Evolutionary conservation across 306 rosid genomes (phyloP).

Genomic region (Argentina anserina): DNA sequence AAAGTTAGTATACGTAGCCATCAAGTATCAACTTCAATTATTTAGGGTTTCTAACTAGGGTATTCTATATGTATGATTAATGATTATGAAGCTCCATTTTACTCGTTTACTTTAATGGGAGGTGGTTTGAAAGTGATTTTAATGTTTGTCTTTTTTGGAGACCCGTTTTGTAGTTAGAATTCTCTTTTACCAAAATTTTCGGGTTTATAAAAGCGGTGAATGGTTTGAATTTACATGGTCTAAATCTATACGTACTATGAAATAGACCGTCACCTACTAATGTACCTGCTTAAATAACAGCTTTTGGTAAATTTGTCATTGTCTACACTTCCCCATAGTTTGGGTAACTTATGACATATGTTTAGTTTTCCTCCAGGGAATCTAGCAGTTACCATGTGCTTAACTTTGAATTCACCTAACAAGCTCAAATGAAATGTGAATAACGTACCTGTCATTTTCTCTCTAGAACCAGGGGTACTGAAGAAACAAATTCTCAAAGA

Average conservation of each 20-base stretch:
- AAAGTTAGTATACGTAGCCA: not conserved
- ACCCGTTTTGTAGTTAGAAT: not conserved
- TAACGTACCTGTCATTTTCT: not conserved
- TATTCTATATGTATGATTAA: slow-evolving; percentile 15
- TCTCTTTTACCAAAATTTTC: not conserved
- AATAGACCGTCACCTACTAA: not conserved
- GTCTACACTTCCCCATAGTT: not conserved
- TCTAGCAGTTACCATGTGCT: not conserved
- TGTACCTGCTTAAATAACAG: not conserved
- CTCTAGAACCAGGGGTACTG: not conserved
- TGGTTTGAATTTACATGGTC: not conserved
- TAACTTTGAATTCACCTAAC: not conserved
- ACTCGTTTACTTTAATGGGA: not conserved
- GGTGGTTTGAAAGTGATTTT: not conserved
- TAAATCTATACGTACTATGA: not conserved
- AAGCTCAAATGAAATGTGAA: not conserved
- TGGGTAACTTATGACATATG: not conserved
- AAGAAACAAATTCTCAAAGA: too few species aligned
- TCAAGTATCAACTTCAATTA: not conserved
- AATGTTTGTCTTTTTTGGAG: not conserved
- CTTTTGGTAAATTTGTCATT: not conserved
- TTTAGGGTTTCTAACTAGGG: not conserved
- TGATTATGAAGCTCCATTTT: slow-evolving; percentile 13
- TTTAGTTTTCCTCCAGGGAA: not conserved
- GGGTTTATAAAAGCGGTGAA: not conserved